Evolutionary conservation across 2,329 filamentous ascomycete genomes (phyloP).

Genomic region (Phaeomoniella chlamydospora): DNA sequence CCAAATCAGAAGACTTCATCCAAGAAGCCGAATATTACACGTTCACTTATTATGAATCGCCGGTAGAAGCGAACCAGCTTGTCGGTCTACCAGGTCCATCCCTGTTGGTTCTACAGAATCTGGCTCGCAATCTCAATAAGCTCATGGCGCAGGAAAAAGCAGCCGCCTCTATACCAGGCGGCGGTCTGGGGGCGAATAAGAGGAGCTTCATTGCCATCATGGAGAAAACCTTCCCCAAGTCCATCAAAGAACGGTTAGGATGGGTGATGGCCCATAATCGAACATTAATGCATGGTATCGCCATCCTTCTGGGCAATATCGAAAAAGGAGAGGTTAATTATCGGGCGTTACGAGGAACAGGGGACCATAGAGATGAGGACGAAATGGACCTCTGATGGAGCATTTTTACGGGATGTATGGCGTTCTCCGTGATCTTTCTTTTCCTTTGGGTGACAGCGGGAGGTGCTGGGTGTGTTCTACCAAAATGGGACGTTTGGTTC

Average conservation of each 20-base stretch:
- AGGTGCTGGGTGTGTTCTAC: too few relatives aligned
- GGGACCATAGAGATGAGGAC: background rate
- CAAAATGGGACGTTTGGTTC: too few relatives aligned
- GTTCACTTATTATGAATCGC: background rate
- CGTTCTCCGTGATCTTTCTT: too few relatives aligned
- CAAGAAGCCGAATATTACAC: background rate
- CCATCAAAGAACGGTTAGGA: background rate
- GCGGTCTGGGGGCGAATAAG: background rate
- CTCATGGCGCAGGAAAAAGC: background rate
- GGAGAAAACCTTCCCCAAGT: background rate
- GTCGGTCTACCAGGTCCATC: background rate
- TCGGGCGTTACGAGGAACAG: background rate
- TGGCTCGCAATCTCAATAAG: background rate
- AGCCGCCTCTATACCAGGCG: background rate
- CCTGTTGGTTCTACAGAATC: background rate
- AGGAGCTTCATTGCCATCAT: background rate
- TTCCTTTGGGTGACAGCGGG: too few relatives aligned
- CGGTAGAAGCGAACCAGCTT: background rate
- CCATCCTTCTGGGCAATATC: background rate
- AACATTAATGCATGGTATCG: background rate
- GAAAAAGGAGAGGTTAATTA: background rate
- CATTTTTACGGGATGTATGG: too few relatives aligned
- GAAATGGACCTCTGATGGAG: constrained; percentile 3
- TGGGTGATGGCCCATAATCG: background rate
- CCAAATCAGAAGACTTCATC: background rate